These are phyloP conservation scores for Polymyxa betae DNA, from an alignment of 208 protist genomes.

Conservation along the genomic window DNA sequence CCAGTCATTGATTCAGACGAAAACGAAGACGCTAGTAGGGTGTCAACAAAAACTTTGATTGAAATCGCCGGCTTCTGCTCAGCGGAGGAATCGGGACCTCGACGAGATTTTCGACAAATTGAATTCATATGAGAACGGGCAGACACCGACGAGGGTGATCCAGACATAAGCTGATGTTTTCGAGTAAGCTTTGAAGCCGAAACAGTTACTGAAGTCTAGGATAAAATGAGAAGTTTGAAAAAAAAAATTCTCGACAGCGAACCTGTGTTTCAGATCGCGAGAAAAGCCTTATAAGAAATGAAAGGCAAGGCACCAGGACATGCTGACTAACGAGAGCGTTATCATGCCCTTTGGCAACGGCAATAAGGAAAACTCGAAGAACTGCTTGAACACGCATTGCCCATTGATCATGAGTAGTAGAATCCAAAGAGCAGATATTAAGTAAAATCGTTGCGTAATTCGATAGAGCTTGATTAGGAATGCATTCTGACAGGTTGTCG, in stretches of 20 bases:
- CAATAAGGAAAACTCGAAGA: slow-evolving; percentile 27
- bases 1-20: not conserved
- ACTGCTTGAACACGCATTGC: not conserved
- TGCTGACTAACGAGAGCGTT: slow-evolving; percentile 10
- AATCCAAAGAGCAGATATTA: slow-evolving; percentile 3
- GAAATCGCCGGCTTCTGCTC: not conserved
- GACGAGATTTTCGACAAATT: not conserved
- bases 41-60: not conserved
- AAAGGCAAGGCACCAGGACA: not conserved
- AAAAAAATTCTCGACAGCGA: not conserved
- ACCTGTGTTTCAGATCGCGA: not conserved
- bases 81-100: not conserved
- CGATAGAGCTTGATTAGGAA: not conserved
- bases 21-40: not conserved
- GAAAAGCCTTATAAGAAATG: not conserved
- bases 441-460: slow-evolving; percentile 13
- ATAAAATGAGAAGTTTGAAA: not conserved
- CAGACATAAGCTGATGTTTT: not conserved
- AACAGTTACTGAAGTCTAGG: not conserved
- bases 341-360: not conserved
- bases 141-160: not conserved
- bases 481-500: not conserved
- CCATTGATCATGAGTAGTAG: not conserved
- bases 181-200: not conserved
- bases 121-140: not conserved